Evolutionary conservation across 192 early-diverging fungal species (phyloP).

Genomic region (Podila verticillata): DNA sequence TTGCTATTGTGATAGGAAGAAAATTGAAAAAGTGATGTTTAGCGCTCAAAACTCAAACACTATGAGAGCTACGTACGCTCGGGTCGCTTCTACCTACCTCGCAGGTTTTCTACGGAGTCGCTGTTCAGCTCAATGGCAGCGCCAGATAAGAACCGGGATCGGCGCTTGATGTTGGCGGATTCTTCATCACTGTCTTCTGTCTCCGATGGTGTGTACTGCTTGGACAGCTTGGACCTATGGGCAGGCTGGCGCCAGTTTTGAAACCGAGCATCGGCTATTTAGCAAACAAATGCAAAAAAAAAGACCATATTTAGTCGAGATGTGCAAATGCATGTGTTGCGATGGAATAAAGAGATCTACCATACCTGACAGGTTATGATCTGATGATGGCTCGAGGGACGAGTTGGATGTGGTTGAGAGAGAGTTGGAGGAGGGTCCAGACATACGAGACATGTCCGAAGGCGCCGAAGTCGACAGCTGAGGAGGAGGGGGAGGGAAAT

Average conservation of each 20-base stretch:
- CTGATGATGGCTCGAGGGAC: background rate
- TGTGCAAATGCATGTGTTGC: too few relatives aligned
- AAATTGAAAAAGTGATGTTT: background rate
- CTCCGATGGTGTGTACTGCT: conserved; percentile 45
- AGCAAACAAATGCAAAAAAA: background rate
- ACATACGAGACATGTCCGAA: background rate
- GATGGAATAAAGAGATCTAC: too few relatives aligned
- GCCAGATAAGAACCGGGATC: conserved; percentile 35
- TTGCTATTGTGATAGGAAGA: conserved; percentile 1
- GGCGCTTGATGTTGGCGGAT: background rate
- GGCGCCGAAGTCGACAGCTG: background rate
- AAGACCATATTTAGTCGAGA: background rate
- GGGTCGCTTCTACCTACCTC: background rate
- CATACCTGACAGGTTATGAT: background rate
- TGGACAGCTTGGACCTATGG: conserved; percentile 44
- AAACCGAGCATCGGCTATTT: conserved; percentile 5
- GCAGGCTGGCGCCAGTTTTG: conserved; percentile 40
- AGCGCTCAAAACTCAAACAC: background rate
- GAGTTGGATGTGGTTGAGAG: background rate
- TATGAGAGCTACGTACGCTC: background rate
- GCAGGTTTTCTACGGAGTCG: background rate
- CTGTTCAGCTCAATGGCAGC: conserved; percentile 30
- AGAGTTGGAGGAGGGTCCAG: background rate
- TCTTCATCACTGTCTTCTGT: conserved; percentile 38
- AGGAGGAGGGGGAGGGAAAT: conserved; percentile 1